These are phyloP conservation scores for Peronospora destructor DNA, from an alignment of 352 stramenopile genomes.

Conservation along the genomic window DNA sequence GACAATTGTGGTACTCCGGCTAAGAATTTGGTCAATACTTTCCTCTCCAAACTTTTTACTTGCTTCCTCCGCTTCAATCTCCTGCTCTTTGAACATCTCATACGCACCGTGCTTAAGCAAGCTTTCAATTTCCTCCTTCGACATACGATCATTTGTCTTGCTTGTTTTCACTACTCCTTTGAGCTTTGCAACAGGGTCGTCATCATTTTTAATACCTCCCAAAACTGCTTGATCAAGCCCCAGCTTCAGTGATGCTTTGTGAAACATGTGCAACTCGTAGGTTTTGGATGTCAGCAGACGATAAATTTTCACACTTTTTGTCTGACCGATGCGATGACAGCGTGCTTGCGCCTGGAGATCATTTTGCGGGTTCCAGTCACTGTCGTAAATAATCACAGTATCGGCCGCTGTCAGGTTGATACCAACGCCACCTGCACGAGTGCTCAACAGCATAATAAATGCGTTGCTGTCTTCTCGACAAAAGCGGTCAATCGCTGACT, in stretches of 20 bases:
- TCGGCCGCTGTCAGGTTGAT: constrained; percentile 95
- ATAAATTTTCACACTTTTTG: constrained; percentile 92
- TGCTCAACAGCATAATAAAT: constrained; percentile 98
- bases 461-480: constrained; percentile 53
- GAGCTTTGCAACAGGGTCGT: constrained; percentile 38
- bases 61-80: constrained; percentile 86
- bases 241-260: constrained; percentile 88
- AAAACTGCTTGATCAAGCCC: constrained; percentile 89
- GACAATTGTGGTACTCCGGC: constrained; percentile 80
- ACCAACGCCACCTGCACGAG: constrained; percentile 94
- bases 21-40: constrained; percentile 98
- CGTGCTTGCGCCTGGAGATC: constrained; percentile 89
- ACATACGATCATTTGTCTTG: constrained; percentile 53
- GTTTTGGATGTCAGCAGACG: constrained; percentile 88
- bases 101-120: constrained; percentile 91
- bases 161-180: constrained; percentile 28
- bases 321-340: constrained; percentile 91
- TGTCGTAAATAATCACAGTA: constrained; percentile 94
- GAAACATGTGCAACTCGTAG: constrained; percentile 92
- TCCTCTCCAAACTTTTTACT: constrained; percentile 95
- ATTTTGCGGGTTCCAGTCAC: constrained; percentile 98
- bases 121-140: constrained; percentile 89
- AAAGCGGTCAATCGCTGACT: constrained; percentile 91
- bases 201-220: constrained; percentile 76
- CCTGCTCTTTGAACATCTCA: constrained; percentile 90